A percentile compares a stretch with the other conserved stretches of the same genome.
Conservation (phyloP, 352 stramenopile species). For the Blastocystis sp. region DNA sequence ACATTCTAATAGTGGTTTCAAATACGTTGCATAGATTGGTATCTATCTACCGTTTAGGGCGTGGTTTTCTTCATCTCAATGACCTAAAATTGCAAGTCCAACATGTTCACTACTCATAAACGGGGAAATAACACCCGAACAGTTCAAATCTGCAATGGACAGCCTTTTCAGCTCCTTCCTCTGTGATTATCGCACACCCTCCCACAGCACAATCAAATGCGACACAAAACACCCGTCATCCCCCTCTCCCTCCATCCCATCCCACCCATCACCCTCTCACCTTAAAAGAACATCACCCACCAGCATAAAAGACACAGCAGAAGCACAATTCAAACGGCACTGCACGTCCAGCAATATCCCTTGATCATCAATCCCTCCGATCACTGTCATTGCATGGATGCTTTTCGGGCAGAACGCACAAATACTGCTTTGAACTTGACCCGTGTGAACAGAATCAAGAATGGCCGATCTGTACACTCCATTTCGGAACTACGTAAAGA, state of each 20-base stretch:
- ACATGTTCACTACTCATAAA: too few species aligned
- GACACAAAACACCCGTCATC: not conserved
- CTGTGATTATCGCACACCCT: too few species aligned
- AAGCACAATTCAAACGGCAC: too few species aligned
- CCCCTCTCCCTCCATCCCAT: not conserved
- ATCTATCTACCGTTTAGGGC: too few species aligned
- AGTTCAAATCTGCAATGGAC: too few species aligned
- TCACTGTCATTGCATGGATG: not conserved
- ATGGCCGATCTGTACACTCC: slow-evolving; percentile 68
- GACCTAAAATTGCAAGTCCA: too few species aligned
- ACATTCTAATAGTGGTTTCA: too few species aligned
- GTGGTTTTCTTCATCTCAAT: too few species aligned
- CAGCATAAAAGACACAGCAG: too few species aligned
- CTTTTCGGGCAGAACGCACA: not conserved
- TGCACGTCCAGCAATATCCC: not conserved
- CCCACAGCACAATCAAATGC: not conserved
- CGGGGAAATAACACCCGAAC: too few species aligned
- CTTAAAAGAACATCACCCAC: not conserved
- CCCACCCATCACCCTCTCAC: not conserved
- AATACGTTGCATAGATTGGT: too few species aligned
- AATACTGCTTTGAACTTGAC: not conserved
- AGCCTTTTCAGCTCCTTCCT: too few species aligned
- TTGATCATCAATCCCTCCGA: not conserved
- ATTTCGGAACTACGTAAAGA: slow-evolving; percentile 68
- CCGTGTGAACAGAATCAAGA: not conserved